Conservation (phyloP, 768 basidiomycete species). For the Kwoniella dendrophila region DNA sequence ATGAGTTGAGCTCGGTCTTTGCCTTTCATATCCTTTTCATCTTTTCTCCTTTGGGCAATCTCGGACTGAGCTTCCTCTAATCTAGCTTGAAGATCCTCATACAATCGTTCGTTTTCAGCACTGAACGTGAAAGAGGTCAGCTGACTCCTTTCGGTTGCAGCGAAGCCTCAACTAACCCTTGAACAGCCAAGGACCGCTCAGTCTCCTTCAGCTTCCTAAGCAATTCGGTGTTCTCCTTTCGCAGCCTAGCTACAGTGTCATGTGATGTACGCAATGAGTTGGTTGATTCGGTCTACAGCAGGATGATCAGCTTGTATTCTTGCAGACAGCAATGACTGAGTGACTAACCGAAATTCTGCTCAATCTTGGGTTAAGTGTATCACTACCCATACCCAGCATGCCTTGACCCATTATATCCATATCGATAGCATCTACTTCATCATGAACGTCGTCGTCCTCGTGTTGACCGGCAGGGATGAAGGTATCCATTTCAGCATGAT, state of each 20-base stretch:
- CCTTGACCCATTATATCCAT: conserved; percentile 29
- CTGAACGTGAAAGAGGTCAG: conserved; percentile 29
- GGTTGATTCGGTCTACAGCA: conserved; percentile 60
- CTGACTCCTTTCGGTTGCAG: neutral
- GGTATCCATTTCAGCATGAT: conserved; percentile 18
- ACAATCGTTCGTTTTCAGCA: conserved; percentile 71
- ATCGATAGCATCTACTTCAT: conserved; percentile 34
- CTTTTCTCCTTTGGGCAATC: conserved; percentile 75
- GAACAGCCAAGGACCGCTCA: conserved; percentile 66
- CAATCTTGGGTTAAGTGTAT: conserved; percentile 33
- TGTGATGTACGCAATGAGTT: conserved; percentile 68
- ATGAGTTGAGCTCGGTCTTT: conserved; percentile 68
- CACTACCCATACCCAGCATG: conserved; percentile 6
- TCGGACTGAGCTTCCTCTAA: conserved; percentile 79
- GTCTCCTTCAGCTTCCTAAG: conserved; percentile 72
- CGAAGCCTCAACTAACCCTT: conserved; percentile 31
- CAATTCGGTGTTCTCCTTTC: conserved; percentile 74
- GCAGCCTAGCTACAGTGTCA: conserved; percentile 74
- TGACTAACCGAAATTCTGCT: conserved; percentile 39
- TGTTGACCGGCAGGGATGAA: conserved; percentile 8
- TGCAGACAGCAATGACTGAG: neutral
- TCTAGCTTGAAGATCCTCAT: conserved; percentile 74
- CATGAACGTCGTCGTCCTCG: conserved; percentile 2
- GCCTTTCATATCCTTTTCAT: conserved; percentile 86
- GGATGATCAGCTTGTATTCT: neutral